A percentile compares a stretch with the other conserved stretches of the same genome.
Evolutionary conservation across 306 rosid genomes (phyloP).

Genomic region (Medicago lupulina): DNA sequence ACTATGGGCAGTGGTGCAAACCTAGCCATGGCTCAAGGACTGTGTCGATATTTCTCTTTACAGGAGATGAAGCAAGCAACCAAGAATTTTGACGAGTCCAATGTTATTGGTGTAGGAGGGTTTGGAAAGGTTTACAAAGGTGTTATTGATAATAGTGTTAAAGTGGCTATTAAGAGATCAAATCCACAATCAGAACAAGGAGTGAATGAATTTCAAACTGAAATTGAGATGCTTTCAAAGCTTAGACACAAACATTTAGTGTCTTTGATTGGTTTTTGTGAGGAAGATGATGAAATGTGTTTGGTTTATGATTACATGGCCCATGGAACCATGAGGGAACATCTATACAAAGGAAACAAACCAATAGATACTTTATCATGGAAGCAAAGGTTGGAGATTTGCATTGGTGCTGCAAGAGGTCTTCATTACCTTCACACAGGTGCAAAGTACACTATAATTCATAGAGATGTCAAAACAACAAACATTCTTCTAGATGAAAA

Average conservation of each 20-base stretch:
- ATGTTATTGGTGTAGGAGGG: conserved; percentile 68
- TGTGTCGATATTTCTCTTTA: conserved; percentile 56
- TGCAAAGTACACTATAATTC: conserved; percentile 62
- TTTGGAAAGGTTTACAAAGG: conserved; percentile 65
- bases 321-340: conserved; percentile 61
- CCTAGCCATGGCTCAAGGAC: conserved; percentile 55
- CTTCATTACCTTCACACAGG: conserved; percentile 73
- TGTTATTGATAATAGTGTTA: conserved; percentile 51
- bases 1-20: conserved; percentile 32
- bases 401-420: conserved; percentile 69
- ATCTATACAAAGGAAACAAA: conserved; percentile 55
- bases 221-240: conserved; percentile 64
- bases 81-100: conserved; percentile 56
- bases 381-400: conserved; percentile 68
- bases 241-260: conserved; percentile 63
- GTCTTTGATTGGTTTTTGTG: conserved; percentile 63
- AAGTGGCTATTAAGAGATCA: conserved; percentile 58
- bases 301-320: conserved; percentile 66
- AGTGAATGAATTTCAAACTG: conserved; percentile 58
- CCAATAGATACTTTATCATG: conserved; percentile 46
- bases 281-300: conserved; percentile 59
- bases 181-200: conserved; percentile 65
- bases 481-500: conserved; percentile 64
- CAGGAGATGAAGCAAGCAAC: conserved; percentile 56
- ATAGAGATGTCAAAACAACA: conserved; percentile 65